Evolutionary conservation across 805 yeast genomes (phyloP), one percentile per base, ranked within the genome.

Genomic region (Danielia oregonensis): DNA sequence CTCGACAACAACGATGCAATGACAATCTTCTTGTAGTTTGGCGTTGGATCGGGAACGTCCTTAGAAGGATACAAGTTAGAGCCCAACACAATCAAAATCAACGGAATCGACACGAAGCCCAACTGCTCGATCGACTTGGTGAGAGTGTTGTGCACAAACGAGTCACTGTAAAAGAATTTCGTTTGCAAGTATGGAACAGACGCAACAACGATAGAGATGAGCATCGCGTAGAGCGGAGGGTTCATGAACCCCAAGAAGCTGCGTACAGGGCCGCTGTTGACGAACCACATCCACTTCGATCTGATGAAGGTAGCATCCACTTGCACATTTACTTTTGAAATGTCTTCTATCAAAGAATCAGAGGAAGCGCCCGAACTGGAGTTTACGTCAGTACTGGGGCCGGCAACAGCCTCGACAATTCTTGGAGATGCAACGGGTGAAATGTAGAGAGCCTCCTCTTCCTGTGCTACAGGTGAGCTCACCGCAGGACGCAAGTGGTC

Each of bases 151-250:
- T 77, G 78, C 17, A 81, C 50, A 48, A 84, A 83, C 0, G 87
- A 80, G 35, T 56, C 59, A 17, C 70, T 56, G 21, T 72, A 64
- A 52, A 78, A 83, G 42, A 84, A 76, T 35, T 68, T 65, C 24
- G 65, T 60, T 49, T 80, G 82, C 12, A 84, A 45, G 3, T 60
- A 58, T 4, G 84, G 80, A 13, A 81, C 63, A 0, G 86, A 73
- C 3, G 91, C 93, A 36, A 84, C 82, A 16, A 82, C 35, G 11
- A 84, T 74, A 3, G 89, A 72, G 1, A 78, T 56, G 8, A 79
- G 52, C 89, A 84, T 84, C 6, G 94, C 80, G 60, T 80, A 84
- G 36, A 84, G 61, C 11, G 93, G 94, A n/a, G 94, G 93, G 51
- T 84, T 84, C 85, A 84, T 80, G 40, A 70, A 70, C 6, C 59